Conservation (phyloP, 176 grass and related monocot species). For the Hyparrhenia diplandra region DNA sequence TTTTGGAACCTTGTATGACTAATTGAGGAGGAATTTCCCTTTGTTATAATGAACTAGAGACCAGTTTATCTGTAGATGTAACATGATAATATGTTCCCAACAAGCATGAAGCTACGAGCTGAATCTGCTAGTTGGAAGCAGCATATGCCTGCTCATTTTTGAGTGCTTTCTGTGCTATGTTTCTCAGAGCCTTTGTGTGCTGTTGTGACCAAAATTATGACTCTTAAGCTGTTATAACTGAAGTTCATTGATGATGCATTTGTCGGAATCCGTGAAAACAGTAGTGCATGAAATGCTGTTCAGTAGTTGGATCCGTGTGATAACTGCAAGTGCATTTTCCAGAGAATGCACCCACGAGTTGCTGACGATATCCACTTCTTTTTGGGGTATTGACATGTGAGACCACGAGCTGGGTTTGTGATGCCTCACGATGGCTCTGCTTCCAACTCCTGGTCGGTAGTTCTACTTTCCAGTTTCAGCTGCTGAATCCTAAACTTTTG, state of each 20-base stretch:
- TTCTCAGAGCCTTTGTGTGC: neutral
- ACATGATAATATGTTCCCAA: neutral
- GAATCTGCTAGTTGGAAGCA: neutral
- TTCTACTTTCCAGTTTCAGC: no score
- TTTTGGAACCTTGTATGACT: conserved; percentile 19
- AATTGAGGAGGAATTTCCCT: neutral
- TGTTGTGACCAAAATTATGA: neutral
- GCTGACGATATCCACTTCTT: neutral
- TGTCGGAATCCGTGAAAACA: neutral
- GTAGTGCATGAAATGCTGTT: neutral
- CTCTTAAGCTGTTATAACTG: neutral
- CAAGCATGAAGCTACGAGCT: neutral
- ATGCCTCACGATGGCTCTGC: neutral
- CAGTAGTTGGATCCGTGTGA: neutral
- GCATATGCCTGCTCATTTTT: no score
- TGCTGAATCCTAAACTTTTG: no score
- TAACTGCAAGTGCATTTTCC: neutral
- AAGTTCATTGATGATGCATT: neutral
- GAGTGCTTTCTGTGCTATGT: neutral
- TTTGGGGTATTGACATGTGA: conserved; percentile 18
- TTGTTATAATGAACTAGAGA: neutral
- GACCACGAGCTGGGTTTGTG: neutral
- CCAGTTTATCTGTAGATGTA: neutral
- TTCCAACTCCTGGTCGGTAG: neutral
- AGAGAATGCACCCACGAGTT: conserved; percentile 21